These are phyloP conservation scores for Pyrenochaeta sp. DNA, from an alignment of 2,329 filamentous ascomycete genomes.

Conservation along the genomic window DNA sequence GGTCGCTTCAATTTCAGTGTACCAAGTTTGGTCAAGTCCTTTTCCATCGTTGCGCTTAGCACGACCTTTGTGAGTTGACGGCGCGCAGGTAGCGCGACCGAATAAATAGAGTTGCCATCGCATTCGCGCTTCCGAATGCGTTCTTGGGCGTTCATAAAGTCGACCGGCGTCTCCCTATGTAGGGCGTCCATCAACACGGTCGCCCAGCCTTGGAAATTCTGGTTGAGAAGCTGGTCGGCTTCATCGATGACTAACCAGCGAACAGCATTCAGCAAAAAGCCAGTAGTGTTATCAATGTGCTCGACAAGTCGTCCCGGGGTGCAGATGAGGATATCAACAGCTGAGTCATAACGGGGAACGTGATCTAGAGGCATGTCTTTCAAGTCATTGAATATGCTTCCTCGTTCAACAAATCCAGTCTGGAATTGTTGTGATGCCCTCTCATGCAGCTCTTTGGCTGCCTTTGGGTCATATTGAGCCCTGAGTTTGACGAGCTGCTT, in stretches of 20 bases:
- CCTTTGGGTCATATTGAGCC: slow-evolving; percentile 68
- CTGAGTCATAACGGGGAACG: slow-evolving; percentile 71
- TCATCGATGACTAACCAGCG: slow-evolving; percentile 94
- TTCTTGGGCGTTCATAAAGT: slow-evolving; percentile 61
- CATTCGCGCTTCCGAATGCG: slow-evolving; percentile 57
- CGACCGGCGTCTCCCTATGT: slow-evolving; percentile 60
- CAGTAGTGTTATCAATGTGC: slow-evolving; percentile 83
- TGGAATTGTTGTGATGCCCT: slow-evolving; percentile 45
- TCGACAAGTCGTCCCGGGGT: slow-evolving; percentile 93
- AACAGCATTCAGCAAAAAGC: slow-evolving; percentile 79
- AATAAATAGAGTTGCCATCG: slow-evolving; percentile 46
- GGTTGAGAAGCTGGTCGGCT: slow-evolving; percentile 88
- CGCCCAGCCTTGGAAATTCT: slow-evolving; percentile 93
- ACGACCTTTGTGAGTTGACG: slow-evolving; percentile 77
- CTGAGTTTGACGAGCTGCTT: slow-evolving; percentile 67
- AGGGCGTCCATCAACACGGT: slow-evolving; percentile 69
- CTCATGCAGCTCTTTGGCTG: slow-evolving; percentile 60
- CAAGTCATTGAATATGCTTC: slow-evolving; percentile 50
- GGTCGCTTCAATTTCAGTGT: slow-evolving; percentile 77
- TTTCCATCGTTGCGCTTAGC: slow-evolving; percentile 90
- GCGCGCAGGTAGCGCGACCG: slow-evolving; percentile 41
- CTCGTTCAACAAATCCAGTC: slow-evolving; percentile 47
- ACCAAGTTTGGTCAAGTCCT: slow-evolving; percentile 80
- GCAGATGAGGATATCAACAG: slow-evolving; percentile 87
- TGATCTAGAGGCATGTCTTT: slow-evolving; percentile 64